phyloP scores from a whole-genome alignment of 1,284 basidiomycete species.

The Leucoagaricus sp. region DNA sequence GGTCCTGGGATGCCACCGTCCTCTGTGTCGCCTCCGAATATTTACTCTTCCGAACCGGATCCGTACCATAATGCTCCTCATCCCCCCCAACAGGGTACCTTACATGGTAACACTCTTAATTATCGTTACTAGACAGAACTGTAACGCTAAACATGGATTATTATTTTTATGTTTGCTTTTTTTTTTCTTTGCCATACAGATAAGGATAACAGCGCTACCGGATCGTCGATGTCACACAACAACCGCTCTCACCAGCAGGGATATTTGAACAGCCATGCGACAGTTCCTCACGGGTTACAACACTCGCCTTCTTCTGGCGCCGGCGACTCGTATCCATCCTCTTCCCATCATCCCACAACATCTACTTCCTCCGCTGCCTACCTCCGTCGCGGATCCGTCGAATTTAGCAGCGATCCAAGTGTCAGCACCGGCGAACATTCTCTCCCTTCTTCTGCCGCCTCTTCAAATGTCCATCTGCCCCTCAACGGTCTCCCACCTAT shows the following conservation, averaged over 20 bases:
- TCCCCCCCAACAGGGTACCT: conserved; percentile 3
- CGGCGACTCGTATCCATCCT: conserved; percentile 10
- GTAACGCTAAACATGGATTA: conserved; percentile 17
- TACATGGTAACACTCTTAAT: conserved; percentile 21
- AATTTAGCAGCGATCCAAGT: conserved; percentile 26
- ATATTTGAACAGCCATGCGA: conserved; percentile 9
- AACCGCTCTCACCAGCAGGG: background rate
- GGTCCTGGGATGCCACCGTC: conserved; percentile 14
- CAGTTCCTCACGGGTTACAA: conserved; percentile 4
- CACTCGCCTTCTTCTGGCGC: conserved; percentile 12
- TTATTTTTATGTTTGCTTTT: conserved; percentile 10
- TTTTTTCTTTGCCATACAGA: conserved; percentile 17
- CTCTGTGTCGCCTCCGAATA: conserved; percentile 14
- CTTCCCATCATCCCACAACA: too few relatives aligned
- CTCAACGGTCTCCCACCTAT: conserved; percentile 22
- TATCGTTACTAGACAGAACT: conserved; percentile 18
- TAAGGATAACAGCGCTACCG: conserved; percentile 19
- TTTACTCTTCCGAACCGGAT: conserved; percentile 13
- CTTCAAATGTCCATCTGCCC: conserved; percentile 44
- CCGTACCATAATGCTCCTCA: conserved; percentile 3
- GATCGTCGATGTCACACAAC: conserved; percentile 9
- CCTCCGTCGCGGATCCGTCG: conserved; percentile 20
- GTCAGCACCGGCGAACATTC: conserved; percentile 22
- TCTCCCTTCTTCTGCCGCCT: conserved; percentile 35
- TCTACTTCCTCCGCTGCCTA: conserved; percentile 13